These are phyloP conservation scores for Chamaenerion angustifolium DNA, from an alignment of 345 rosid genomes.

Conservation along the genomic window DNA sequence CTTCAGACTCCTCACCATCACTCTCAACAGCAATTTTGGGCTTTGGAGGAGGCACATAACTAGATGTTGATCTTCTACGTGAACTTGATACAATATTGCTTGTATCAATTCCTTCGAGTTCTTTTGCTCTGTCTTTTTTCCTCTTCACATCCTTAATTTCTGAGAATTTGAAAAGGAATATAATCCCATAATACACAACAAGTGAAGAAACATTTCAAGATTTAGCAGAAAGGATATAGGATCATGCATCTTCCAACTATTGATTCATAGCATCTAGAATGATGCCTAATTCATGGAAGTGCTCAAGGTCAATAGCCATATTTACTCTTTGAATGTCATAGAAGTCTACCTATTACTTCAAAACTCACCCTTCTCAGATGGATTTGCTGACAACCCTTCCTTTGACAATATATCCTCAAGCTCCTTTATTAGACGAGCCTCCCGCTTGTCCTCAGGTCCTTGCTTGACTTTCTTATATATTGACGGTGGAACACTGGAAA, in stretches of 20 bases:
- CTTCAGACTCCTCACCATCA: conserved; percentile 33
- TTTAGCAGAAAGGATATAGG: too few species aligned
- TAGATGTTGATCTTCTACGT: conserved; percentile 59
- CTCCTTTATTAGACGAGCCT: conserved; percentile 62
- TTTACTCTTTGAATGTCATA: too few species aligned
- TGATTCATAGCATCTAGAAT: too few species aligned
- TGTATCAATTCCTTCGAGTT: conserved; percentile 81
- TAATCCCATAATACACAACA: neutral
- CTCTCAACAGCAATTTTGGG: conserved; percentile 47
- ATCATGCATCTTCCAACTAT: too few species aligned
- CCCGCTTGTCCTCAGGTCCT: conserved; percentile 69
- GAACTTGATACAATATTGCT: conserved; percentile 73
- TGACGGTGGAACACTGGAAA: conserved; percentile 58
- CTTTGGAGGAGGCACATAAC: conserved; percentile 58
- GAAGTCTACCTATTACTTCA: neutral
- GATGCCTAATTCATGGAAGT: too few species aligned
- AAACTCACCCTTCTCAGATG: conserved; percentile 63
- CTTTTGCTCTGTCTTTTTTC: conserved; percentile 55
- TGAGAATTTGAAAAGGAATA: conserved; percentile 14
- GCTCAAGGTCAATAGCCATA: too few species aligned
- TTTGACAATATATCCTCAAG: conserved; percentile 71
- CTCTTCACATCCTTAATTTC: conserved; percentile 80
- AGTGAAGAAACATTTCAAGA: too few species aligned
- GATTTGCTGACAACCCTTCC: conserved; percentile 75
- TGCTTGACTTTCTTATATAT: conserved; percentile 80